Evolutionary conservation across 176 grass and related monocot species (phyloP).

Genomic region (Stipa capillata): DNA sequence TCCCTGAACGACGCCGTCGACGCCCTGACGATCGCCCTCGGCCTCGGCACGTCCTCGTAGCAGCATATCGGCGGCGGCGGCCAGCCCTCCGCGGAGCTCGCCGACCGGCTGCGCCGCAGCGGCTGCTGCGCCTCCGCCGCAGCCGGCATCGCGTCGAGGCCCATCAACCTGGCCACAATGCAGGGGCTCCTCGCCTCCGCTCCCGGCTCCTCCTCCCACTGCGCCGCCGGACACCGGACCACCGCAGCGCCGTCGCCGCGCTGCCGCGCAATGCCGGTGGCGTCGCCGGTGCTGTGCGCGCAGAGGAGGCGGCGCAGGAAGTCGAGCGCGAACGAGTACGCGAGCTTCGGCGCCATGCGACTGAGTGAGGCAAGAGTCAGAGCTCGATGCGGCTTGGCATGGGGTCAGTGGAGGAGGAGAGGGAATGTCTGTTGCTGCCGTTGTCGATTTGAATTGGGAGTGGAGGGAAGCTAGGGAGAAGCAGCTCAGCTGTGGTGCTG

Average conservation of each 20-base stretch:
- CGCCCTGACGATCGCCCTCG: background rate
- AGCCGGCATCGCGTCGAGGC: conserved; percentile 67
- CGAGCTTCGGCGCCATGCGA: conserved; percentile 45
- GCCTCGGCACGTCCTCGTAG: conserved; percentile 19
- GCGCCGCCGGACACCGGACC: too few relatives aligned
- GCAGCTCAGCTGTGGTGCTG: background rate
- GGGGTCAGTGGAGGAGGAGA: background rate
- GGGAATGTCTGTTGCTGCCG: background rate
- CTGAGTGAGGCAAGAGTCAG: background rate
- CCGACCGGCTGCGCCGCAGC: conserved; percentile 35
- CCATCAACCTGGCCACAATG: conserved; percentile 93
- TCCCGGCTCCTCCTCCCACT: background rate
- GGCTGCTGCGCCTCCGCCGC: background rate
- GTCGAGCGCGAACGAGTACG: conserved; percentile 31
- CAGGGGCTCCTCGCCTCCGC: conserved; percentile 30
- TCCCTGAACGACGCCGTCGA: conserved; percentile 39
- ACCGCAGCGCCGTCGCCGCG: background rate
- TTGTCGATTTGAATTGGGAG: conserved; percentile 21
- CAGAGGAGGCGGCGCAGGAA: conserved; percentile 58
- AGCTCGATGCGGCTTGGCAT: background rate
- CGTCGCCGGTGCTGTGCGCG: background rate
- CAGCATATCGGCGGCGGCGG: conserved; percentile 16
- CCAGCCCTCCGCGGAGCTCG: conserved; percentile 39
- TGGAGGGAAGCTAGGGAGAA: conserved; percentile 13
- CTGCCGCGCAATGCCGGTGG: background rate